Base-by-base conservation (phyloP, 345 rosid genomes). In the Abelmoschus esculentus region DNA sequence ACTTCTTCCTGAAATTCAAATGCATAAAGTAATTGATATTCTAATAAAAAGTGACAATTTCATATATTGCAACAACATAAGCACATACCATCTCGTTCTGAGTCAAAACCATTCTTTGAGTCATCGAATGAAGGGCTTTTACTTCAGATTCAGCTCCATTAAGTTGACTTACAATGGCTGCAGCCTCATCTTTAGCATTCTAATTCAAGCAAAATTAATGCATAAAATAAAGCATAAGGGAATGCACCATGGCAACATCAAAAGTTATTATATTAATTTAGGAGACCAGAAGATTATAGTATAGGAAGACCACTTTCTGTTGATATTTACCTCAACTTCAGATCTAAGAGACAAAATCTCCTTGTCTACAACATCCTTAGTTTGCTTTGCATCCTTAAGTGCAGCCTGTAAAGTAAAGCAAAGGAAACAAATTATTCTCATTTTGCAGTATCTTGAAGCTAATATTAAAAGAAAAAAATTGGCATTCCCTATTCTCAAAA, bases 51-150 rank as follows among this genome's bases (percentile, higher is more conserved):
- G 22, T 38, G 11, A 68, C 5, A 40, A 9, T 19, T 31, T 38
- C 7, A 26, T 63, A 69, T 28, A 12, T 34, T 15, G 32, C 53
- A 64, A 79, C 58, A 58, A 69, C 46, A 46, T 53, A 80, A 61
- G 60, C 22, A 85, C 91, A 42, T 61, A 96, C 99, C 99, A 96
- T 92, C 80, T 96, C 99, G 76, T 96, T 88, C 72, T 89, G 96
- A 64, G 97, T 89, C 90, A 96, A 82, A 76, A 92, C 82, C 99
- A 96, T 92, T 82, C 99, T 85, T n/a, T 90, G 97, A 22, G 99
- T 92, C 98, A 92, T 87, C 5, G 85, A 85, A 32, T 84, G 84
- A 73, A 96, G 89, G 62, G 87, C 85, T 60, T 85, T 92, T 46
- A 89, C 90, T 77, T 96, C 99, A 66, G 87, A 74, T 75, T 90